These are phyloP conservation scores for Cutaneotrichosporon sp. DNA, from an alignment of 1,284 basidiomycete genomes.

Conservation along the genomic window DNA sequence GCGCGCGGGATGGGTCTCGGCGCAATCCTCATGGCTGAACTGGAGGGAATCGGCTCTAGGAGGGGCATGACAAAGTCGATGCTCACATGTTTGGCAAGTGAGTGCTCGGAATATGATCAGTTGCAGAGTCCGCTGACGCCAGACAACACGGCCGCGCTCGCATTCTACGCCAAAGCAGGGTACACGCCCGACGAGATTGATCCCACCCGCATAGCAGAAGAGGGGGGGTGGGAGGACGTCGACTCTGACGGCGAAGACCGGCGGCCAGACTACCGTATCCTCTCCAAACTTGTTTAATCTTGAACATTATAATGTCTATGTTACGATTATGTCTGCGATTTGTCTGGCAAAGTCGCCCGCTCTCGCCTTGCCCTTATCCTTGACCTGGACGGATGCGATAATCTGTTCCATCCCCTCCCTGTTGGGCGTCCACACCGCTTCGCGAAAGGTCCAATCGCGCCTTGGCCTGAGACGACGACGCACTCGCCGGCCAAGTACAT, in stretches of 20 bases:
- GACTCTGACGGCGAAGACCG: constrained; percentile 20
- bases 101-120: constrained; percentile 9
- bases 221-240: constrained; percentile 29
- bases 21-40: constrained; percentile 33
- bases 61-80: constrained; percentile 47
- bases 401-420: constrained; percentile 3
- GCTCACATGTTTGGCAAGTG: constrained; percentile 49
- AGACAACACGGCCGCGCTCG: constrained; percentile 40
- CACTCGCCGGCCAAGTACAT: neutral
- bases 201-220: constrained; percentile 40
- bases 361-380: constrained; percentile 2
- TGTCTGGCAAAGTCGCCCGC: neutral
- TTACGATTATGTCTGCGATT: neutral
- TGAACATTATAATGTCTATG: neutral
- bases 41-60: constrained; percentile 38
- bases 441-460: constrained; percentile 21
- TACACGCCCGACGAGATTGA: constrained; percentile 50
- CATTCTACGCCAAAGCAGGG: constrained; percentile 42
- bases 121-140: neutral
- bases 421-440: constrained; percentile 13
- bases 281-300: constrained; percentile 32
- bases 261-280: constrained; percentile 33
- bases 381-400: neutral
- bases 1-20: constrained; percentile 37
- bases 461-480: neutral